phyloP scores from a whole-genome alignment of 1,284 basidiomycete species.

The Fomitopsis pinicola region DNA sequence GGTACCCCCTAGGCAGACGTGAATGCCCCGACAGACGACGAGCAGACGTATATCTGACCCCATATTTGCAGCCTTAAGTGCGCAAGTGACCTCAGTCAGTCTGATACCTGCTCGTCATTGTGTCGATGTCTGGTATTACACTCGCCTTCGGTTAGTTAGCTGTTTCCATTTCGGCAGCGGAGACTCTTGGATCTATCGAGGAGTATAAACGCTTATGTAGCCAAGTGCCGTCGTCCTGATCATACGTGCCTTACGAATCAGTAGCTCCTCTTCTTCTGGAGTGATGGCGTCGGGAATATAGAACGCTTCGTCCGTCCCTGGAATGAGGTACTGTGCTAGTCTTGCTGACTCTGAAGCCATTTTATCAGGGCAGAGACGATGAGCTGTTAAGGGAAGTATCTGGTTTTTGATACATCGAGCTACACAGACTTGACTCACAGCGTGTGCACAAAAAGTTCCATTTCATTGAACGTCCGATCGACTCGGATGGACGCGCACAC shows the following conservation, averaged over 20 bases:
- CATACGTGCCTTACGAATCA: conserved; percentile 63
- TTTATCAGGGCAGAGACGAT: not conserved
- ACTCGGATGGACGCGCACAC: too few relatives aligned
- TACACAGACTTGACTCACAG: too few relatives aligned
- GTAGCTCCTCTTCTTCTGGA: conserved; percentile 72
- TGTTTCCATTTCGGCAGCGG: conserved; percentile 85
- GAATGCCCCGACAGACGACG: not conserved
- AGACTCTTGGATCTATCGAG: conserved; percentile 61
- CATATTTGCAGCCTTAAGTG: conserved; percentile 64
- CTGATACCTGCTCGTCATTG: not conserved
- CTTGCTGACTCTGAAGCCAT: conserved; percentile 6
- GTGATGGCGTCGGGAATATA: conserved; percentile 84
- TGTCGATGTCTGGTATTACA: not conserved
- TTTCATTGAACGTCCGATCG: too few relatives aligned
- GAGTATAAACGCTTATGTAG: not conserved
- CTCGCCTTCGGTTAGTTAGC: conserved; percentile 74
- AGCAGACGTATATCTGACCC: conserved; percentile 43
- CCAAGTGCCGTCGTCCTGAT: too few relatives aligned
- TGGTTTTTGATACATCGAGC: too few relatives aligned
- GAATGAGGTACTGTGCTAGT: conserved; percentile 30
- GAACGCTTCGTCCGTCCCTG: conserved; percentile 38
- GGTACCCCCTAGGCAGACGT: conserved; percentile 54
- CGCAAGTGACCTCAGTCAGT: not conserved
- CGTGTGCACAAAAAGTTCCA: too few relatives aligned
- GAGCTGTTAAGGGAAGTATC: too few relatives aligned